Conservation (phyloP, 495 filamentous ascomycete genomes). For the Trichoderma asperelloides region DNA sequence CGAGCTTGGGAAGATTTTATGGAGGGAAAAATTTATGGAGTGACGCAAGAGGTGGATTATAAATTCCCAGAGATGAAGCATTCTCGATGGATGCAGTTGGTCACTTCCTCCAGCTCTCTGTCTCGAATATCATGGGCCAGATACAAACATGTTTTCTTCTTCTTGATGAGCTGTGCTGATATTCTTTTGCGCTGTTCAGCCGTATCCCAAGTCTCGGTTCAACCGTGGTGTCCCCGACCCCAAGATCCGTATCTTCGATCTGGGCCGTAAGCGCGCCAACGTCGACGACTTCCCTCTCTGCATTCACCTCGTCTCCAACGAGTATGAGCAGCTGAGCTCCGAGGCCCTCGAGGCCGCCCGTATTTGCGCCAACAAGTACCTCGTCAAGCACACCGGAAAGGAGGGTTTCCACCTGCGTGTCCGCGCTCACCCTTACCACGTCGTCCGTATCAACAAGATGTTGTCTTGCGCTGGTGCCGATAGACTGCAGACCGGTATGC, state of each 20-base stretch:
- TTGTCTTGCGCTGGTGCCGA: slow-evolving; percentile 99
- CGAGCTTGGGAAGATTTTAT: not conserved
- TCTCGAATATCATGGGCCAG: not conserved
- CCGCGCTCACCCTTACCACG: slow-evolving; percentile 97
- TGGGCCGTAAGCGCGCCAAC: slow-evolving; percentile 95
- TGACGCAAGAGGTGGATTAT: slow-evolving; percentile 9
- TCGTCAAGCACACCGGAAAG: slow-evolving; percentile 95
- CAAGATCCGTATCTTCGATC: slow-evolving; percentile 99
- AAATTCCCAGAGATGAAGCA: slow-evolving; percentile 1
- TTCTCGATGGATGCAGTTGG: not conserved
- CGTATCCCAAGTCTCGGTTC: slow-evolving; percentile 99
- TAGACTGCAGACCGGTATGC: slow-evolving; percentile 99
- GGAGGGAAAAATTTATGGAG: not conserved
- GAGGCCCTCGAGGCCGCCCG: slow-evolving; percentile 98
- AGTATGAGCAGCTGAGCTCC: slow-evolving; percentile 97
- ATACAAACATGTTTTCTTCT: not conserved
- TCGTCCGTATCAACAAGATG: slow-evolving; percentile 99
- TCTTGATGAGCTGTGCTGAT: slow-evolving; percentile 20
- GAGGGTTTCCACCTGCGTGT: slow-evolving; percentile 98
- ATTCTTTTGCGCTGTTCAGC: slow-evolving; percentile 43
- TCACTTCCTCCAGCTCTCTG: not conserved
- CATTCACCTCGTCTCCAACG: slow-evolving; percentile 98
- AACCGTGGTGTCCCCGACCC: slow-evolving; percentile 99
- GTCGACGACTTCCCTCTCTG: slow-evolving; percentile 98
- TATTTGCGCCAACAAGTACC: slow-evolving; percentile 99